Conservation (phyloP, 1,139 yeast genomes). For the Taphrina betulina region DNA sequence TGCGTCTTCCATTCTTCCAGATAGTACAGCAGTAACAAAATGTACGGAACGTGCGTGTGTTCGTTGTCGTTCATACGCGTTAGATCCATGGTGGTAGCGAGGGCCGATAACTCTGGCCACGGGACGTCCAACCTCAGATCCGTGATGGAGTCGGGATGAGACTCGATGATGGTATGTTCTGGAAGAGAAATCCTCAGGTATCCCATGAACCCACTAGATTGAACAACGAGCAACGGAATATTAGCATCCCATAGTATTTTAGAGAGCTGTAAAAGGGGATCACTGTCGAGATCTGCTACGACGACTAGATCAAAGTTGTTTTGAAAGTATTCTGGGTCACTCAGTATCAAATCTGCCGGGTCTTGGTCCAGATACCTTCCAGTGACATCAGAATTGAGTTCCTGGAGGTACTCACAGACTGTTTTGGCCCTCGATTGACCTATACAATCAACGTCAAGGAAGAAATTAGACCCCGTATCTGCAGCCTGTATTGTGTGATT, state of each 20-base stretch:
- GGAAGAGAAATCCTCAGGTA: slow-evolving; percentile 56
- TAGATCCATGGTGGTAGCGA: slow-evolving; percentile 55
- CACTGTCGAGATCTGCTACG: slow-evolving; percentile 43
- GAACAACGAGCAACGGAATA: slow-evolving; percentile 57
- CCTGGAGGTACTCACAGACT: slow-evolving; percentile 50
- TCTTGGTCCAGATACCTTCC: slow-evolving; percentile 46
- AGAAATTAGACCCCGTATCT: slow-evolving; percentile 63
- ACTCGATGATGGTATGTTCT: slow-evolving; percentile 63
- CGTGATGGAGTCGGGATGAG: slow-evolving; percentile 65
- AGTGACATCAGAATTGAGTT: slow-evolving; percentile 61
- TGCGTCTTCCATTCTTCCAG: slow-evolving; percentile 44
- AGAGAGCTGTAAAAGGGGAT: slow-evolving; percentile 42
- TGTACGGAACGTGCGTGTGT: slow-evolving; percentile 72
- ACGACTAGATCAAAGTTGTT: slow-evolving; percentile 56
- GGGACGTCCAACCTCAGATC: slow-evolving; percentile 73
- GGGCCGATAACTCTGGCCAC: slow-evolving; percentile 67
- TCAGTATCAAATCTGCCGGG: slow-evolving; percentile 28
- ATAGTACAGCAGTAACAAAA: slow-evolving; percentile 63
- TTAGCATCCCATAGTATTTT: slow-evolving; percentile 49
- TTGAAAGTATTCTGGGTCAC: slow-evolving; percentile 49
- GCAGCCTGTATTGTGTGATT: slow-evolving; percentile 46
- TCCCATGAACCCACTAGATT: slow-evolving; percentile 67
- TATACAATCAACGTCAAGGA: slow-evolving; percentile 52
- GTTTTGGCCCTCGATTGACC: slow-evolving; percentile 50
- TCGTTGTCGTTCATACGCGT: slow-evolving; percentile 52